Base-by-base conservation (phyloP, 148 eudicot genomes). In the Spergularia marina region DNA sequence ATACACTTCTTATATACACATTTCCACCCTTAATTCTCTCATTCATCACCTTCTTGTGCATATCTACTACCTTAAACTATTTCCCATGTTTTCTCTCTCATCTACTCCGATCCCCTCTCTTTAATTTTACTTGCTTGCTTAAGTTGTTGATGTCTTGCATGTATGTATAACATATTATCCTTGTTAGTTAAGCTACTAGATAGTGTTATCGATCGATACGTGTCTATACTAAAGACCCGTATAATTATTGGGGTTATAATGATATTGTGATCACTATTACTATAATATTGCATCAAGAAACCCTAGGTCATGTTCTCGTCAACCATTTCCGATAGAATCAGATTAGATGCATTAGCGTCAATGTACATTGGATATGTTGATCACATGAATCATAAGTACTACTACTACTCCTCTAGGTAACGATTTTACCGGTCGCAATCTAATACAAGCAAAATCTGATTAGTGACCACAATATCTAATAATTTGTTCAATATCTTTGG, bases 1-100 rank as follows among this genome's bases (percentile, higher is more conserved):
- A 11, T 65, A 1, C 8, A 8, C 70, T 71, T 71, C 65, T 77
- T 82, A 83, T 80, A 82, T 82, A 81, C 68, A 13, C 57, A 68
- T 49, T 68, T 64, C 30, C 56, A 56, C 44, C 34, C 53, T 21
- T 23, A 53, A 12, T 16, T n/a, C 68, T 60, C 55, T 58, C 67
- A 65, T n/a, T 21, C 25, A 17, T 15, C 60, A 39, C 70, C 53
- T n/a, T 76, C 67, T 60, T 36, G 36, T 66, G 36, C 64, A 11
- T 51, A 25, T 53, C 57, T 54, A 66, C 36, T 69, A 54, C 49
- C 57, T 54, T 23, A 23, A 77, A 14, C 55, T 63, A 51, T 40
- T 16, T 51, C 58, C 12, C 34, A 47, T 59, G 25, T 5, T 65
- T 54, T 36, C 6, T 36, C 52, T 58, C 36, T 30, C 36, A 30